Evolutionary conservation across 805 yeast species (phyloP).

Genomic region (Huiozyma naganishii): DNA sequence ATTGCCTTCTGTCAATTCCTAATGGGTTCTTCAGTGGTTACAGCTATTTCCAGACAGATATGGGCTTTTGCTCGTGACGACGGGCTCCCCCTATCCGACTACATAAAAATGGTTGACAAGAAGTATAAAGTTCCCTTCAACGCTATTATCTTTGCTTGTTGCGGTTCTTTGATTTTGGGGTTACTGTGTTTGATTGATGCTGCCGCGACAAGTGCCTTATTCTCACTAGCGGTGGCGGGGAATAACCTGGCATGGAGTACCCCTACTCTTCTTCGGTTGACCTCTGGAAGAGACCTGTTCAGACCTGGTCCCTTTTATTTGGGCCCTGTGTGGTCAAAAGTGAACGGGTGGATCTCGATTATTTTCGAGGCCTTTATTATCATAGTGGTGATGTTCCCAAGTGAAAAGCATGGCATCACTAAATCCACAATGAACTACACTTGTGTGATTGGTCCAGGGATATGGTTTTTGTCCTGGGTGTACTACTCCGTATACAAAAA

Average conservation of each 20-base stretch:
- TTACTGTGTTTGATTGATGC: constrained; percentile 31
- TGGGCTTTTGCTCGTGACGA: constrained; percentile 74
- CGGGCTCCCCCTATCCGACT: constrained; percentile 52
- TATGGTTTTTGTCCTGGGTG: constrained; percentile 43
- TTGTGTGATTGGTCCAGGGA: constrained; percentile 50
- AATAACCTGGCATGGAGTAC: constrained; percentile 34
- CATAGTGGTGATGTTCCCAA: constrained; percentile 53
- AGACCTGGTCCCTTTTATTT: constrained; percentile 58
- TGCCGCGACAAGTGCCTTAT: constrained; percentile 35
- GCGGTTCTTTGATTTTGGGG: constrained; percentile 30
- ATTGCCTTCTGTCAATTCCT: constrained; percentile 51
- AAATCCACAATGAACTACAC: constrained; percentile 59
- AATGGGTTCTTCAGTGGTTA: constrained; percentile 53
- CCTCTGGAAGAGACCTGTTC: constrained; percentile 40
- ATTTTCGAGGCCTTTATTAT: constrained; percentile 44
- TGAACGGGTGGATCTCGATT: constrained; percentile 37
- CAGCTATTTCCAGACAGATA: constrained; percentile 59
- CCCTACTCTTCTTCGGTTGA: constrained; percentile 30
- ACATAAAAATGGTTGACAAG: constrained; percentile 47
- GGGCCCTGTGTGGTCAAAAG: constrained; percentile 39
- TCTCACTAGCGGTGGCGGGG: constrained; percentile 34
- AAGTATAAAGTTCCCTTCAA: constrained; percentile 51
- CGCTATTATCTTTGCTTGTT: constrained; percentile 40
- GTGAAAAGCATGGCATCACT: constrained; percentile 22
- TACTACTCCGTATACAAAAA: constrained; percentile 46